Base-by-base conservation (phyloP, 2,329 filamentous ascomycete species). In the Beauveria medogensis region DNA sequence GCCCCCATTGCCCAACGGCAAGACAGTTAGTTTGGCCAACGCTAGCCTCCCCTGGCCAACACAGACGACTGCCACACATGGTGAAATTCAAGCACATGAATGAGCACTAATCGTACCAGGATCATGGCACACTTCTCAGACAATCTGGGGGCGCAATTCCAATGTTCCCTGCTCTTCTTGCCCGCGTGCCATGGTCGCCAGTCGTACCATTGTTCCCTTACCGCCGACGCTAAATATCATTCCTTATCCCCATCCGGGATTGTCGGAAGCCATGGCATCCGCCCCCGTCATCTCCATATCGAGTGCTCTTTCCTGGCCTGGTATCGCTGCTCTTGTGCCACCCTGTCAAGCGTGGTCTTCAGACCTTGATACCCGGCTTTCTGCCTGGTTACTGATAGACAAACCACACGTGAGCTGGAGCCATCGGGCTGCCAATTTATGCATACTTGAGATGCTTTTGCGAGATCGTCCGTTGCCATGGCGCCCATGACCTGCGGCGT, bases 271-370 rank as follows among this genome's bases (percentile, higher is more conserved):
- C 56, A 59, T 40, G 37, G 37, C 24, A 50, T 44, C 56, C 56
- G 37, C 56, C 44, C 30, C 26, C 30, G 14, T 26, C 30, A n/a
- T 26, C 47, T 22, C 56, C 14, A 34, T 52, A 59, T 59, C 56
- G 56, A 48, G 56, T 59, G 56, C 56, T 59, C 47, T 16, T 8
- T 44, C 47, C 20, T 34, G 22, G 41, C 20, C 22, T 37, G 20
- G 16, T 14, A 44, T 57, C 20, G 55, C 46, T 51, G 55, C 34
- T 59, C 55, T 59, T 37, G 37, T 59, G 56, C 56, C 56, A 53
- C 37, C 18, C 37, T 34, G 26, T 47, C 47, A 52, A 53, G 37
- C 20, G 24, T 52, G 26, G 37, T 20, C 9, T 28, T 28, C 30
- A 24, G 44, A 41, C 37, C 55, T 16, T 41, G 22, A 40, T n/a